Evolutionary conservation across 345 rosid species (phyloP), one percentile per base, ranked within the genome.

Genomic region (Cardamine chenopodiifolia): DNA sequence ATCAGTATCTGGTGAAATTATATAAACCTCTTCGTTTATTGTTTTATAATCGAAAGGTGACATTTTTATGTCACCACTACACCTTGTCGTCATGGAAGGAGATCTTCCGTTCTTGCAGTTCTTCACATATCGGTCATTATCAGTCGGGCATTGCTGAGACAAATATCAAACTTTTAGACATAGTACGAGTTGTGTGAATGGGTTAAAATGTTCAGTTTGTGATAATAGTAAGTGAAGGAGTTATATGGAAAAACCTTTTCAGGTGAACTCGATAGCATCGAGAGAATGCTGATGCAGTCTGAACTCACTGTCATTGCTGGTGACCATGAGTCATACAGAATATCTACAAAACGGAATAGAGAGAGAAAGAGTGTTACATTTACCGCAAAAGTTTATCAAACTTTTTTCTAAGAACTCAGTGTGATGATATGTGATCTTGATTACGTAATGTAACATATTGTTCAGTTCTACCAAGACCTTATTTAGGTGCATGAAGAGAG

Each of bases 241-340:
- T 12, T 59, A n/a, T n/a, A n/a, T n/a, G 2, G 35, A 72, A 75
- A 94, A 75, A 94, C 99, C 99, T 95, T 95, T 26, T 71, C 91
- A 39, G 97, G 86, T 32, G 97, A 89, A 87, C 99, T 94, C 48
- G 99, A 95, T 23, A 95, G 97, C 99, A 92, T 92, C 20, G 97
- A 92, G 77, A 95, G 97, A 79, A 95, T 90, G 88, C 97, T 95
- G 77, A 95, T 95, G 79, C 99, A 95, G 78, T 92, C 84, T 11
- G 97, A 92, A 79, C 96, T 89, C 70, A 92, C 99, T 0, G 97
- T 95, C 97, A 95, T 95, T 59, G 97, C 99, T 2, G 97, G 97
- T 4, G 97, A 95, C 99, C 99, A 95, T 28, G 99, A 95, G 82
- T 95, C 99, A 50, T 95, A 92, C 67, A 95, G 81, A 79, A 94